Percentiles rank a stretch among this genome's conserved stretches.
Conservation (phyloP, 2,329 filamentous ascomycete species). For the Diaporthe batatas region DNA sequence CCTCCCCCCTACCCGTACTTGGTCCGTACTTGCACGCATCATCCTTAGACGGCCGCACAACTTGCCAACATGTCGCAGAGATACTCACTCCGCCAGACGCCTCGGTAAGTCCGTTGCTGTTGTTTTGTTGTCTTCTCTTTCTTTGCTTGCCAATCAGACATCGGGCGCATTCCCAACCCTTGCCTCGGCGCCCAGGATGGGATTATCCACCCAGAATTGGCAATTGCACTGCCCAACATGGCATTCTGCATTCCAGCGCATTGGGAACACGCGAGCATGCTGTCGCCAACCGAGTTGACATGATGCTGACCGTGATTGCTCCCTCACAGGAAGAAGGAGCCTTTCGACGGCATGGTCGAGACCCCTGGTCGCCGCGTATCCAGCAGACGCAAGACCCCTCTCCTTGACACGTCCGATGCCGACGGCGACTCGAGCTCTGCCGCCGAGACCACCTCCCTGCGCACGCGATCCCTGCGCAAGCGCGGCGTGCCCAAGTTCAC, state of each 20-base stretch:
- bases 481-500: conserved; percentile 63
- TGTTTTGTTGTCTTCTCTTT: background rate
- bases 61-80: conserved; percentile 36
- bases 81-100: conserved; percentile 41
- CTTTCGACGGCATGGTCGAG: conserved; percentile 72
- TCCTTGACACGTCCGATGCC: conserved; percentile 59
- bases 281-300: background rate
- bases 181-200: background rate
- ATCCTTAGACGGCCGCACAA: conserved; percentile 5
- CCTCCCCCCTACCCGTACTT: background rate
- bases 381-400: conserved; percentile 64
- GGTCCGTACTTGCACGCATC: conserved; percentile 15
- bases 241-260: background rate
- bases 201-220: conserved; percentile 9
- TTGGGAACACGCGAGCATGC: background rate
- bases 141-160: conserved; percentile 14
- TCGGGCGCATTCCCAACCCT: conserved; percentile 7
- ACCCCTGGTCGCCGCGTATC: conserved; percentile 62
- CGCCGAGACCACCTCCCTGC: conserved; percentile 54
- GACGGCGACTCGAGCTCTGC: conserved; percentile 65
- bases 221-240: background rate
- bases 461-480: conserved; percentile 55
- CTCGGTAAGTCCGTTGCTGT: conserved; percentile 37
- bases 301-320: background rate
- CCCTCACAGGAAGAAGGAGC: conserved; percentile 67